Evolutionary conservation across 805 yeast genomes (phyloP).

Genomic region (Yarrowia deformans): DNA sequence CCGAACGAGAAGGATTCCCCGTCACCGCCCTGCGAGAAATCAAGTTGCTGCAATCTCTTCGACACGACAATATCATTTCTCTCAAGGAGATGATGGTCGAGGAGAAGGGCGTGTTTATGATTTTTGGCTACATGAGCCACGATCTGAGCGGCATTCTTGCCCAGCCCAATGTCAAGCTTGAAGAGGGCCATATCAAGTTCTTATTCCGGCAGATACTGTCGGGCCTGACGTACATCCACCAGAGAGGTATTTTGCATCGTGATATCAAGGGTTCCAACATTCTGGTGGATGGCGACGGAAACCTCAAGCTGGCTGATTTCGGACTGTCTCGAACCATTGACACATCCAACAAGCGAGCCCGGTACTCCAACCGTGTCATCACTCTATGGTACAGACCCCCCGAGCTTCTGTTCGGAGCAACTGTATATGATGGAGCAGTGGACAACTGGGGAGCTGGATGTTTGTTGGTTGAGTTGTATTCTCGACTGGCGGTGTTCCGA

Average conservation of each 20-base stretch:
- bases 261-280: slow-evolving; percentile 96
- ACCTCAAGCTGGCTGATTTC: slow-evolving; percentile 90
- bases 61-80: slow-evolving; percentile 83
- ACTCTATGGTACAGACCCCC: slow-evolving; percentile 99
- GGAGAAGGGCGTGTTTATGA: slow-evolving; percentile 75
- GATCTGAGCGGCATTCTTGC: slow-evolving; percentile 88
- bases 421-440: slow-evolving; percentile 87
- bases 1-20: slow-evolving; percentile 94
- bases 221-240: slow-evolving; percentile 85
- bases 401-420: slow-evolving; percentile 86
- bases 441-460: slow-evolving; percentile 99
- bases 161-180: slow-evolving; percentile 70
- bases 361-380: slow-evolving; percentile 93
- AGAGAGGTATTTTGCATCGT: slow-evolving; percentile 69
- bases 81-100: slow-evolving; percentile 91
- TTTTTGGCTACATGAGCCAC: slow-evolving; percentile 91
- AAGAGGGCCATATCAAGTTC: slow-evolving; percentile 77
- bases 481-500: slow-evolving; percentile 77
- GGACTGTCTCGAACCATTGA: slow-evolving; percentile 74
- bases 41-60: slow-evolving; percentile 78
- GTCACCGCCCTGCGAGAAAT: slow-evolving; percentile 94
- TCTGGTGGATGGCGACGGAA: slow-evolving; percentile 73
- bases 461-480: slow-evolving; percentile 79
- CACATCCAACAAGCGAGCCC: slow-evolving; percentile 57
- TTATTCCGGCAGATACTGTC: slow-evolving; percentile 75